Conservation (phyloP, 257 asterid genomes). For the Cinchona pubescens region DNA sequence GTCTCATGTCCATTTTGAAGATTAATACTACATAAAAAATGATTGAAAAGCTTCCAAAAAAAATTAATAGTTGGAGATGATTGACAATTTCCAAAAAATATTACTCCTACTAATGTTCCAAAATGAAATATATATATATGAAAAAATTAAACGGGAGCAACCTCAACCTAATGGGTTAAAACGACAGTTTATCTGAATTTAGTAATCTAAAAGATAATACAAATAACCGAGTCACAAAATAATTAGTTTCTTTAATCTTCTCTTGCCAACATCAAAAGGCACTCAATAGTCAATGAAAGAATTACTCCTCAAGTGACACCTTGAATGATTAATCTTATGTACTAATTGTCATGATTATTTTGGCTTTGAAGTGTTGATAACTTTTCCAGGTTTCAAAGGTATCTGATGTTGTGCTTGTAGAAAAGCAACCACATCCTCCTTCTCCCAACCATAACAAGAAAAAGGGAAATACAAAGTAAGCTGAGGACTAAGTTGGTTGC, state of each 20-base stretch:
- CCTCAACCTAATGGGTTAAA: not conserved
- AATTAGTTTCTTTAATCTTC: not conserved
- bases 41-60: not conserved
- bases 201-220: not conserved
- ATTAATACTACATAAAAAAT: no score
- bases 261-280: not conserved
- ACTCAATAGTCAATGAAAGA: not conserved
- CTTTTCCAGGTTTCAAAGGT: not conserved
- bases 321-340: not conserved
- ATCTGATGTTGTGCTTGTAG: not conserved
- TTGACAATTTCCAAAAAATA: not conserved
- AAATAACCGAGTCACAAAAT: not conserved
- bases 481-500: not conserved
- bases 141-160: not conserved
- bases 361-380: not conserved
- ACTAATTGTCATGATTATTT: not conserved
- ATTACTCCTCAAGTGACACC: not conserved
- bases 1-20: no score
- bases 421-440: not conserved
- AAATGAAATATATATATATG: not conserved
- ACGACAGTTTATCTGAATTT: not conserved
- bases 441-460: not conserved
- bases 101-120: not conserved
- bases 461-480: not conserved
- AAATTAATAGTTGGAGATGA: not conserved